Conservation (phyloP, 768 basidiomycete species). For the Mycena rebaudengoi region DNA sequence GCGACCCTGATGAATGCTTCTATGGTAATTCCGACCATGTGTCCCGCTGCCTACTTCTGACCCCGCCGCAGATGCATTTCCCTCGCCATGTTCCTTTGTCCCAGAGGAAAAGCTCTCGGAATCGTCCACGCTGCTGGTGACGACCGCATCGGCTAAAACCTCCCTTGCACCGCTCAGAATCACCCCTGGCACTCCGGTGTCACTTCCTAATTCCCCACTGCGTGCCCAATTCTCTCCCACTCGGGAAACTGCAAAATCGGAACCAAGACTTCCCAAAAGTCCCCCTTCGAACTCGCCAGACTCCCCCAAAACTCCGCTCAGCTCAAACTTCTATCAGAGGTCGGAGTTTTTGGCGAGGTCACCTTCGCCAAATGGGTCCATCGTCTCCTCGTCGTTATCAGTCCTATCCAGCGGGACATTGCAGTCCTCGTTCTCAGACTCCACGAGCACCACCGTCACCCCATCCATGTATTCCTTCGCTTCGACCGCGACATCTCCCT, state of each 20-base stretch:
- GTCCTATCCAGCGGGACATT: constrained; percentile 22
- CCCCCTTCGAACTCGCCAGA: constrained; percentile 1
- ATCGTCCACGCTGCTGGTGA: not conserved
- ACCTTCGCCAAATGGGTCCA: constrained; percentile 20
- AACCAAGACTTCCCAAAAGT: constrained; percentile 12
- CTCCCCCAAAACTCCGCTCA: constrained; percentile 14
- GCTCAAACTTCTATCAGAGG: constrained; percentile 2
- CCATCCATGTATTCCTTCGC: constrained; percentile 42
- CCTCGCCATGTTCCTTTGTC: constrained; percentile 48
- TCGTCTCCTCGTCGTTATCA: constrained; percentile 9
- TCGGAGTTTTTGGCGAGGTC: constrained; percentile 13
- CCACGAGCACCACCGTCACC: constrained; percentile 33
- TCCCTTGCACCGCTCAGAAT: too few relatives aligned
- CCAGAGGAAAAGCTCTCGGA: constrained; percentile 30
- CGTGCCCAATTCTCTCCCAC: constrained; percentile 32
- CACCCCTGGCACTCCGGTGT: too few relatives aligned
- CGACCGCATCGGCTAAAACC: too few relatives aligned
- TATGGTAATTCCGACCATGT: constrained; percentile 39
- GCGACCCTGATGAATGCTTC: constrained; percentile 41
- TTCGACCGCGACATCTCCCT: constrained; percentile 10
- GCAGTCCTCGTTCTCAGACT: constrained; percentile 24
- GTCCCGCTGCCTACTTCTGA: not conserved
- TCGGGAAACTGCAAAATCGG: constrained; percentile 23
- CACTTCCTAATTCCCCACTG: not conserved
- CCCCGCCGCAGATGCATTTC: constrained; percentile 46